Percentiles rank a stretch among this genome's conserved stretches.
Conservation (phyloP, 2,329 filamentous ascomycete genomes). For the Sodiomyces alkalinus region DNA sequence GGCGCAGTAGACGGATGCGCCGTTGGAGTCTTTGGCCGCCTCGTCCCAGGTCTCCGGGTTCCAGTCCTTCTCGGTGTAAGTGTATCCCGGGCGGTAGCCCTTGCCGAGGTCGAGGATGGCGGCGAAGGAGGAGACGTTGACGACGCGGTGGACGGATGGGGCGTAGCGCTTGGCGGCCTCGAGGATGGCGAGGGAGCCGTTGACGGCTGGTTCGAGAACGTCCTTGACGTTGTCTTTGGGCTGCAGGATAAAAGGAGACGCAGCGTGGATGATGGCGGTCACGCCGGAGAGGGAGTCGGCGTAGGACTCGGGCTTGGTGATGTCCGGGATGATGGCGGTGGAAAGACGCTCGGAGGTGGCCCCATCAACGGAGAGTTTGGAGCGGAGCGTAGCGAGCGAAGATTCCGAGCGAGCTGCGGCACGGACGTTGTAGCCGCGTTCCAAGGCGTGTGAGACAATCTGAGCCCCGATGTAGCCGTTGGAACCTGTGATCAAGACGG, state of each 20-base stretch:
- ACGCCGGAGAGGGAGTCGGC: constrained; percentile 24
- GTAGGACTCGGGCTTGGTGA: constrained; percentile 53
- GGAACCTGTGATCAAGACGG: constrained; percentile 2
- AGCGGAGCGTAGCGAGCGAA: constrained; percentile 11
- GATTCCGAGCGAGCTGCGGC: constrained; percentile 14
- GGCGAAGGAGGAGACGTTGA: constrained; percentile 56
- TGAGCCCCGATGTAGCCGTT: constrained; percentile 16
- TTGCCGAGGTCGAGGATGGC: constrained; percentile 38
- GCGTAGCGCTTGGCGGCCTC: constrained; percentile 14
- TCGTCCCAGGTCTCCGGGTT: constrained; percentile 38
- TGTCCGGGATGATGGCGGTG: constrained; percentile 52
- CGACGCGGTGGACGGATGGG: constrained; percentile 14
- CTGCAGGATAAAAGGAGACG: no score
- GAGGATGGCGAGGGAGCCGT: constrained; percentile 26
- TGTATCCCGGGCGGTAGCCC: constrained; percentile 31
- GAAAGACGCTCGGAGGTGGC: constrained; percentile 14
- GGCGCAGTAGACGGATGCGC: constrained; percentile 22
- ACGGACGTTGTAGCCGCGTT: constrained; percentile 16
- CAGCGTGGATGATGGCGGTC: constrained; percentile 5
- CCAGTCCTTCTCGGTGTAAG: constrained; percentile 40
- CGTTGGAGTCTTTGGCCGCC: constrained; percentile 20
- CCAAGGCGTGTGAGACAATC: no score
- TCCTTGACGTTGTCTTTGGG: constrained; percentile 27
- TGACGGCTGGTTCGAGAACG: constrained; percentile 28
- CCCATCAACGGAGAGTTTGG: constrained; percentile 8